These are phyloP conservation scores for Nigrospora oryzae DNA, from an alignment of 2,329 filamentous ascomycete genomes.

Conservation along the genomic window DNA sequence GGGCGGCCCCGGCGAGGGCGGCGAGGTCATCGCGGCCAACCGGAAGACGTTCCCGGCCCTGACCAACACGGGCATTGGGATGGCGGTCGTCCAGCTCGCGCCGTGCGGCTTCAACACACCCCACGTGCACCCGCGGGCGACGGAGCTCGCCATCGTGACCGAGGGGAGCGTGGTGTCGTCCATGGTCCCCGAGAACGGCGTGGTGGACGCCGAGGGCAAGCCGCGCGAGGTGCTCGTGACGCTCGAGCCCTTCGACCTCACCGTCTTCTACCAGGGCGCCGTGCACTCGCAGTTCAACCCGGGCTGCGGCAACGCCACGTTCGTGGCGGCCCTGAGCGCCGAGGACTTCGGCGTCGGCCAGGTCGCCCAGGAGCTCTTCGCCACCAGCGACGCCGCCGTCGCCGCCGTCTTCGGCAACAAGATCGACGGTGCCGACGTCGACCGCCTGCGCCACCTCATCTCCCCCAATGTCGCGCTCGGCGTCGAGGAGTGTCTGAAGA, in stretches of 20 bases:
- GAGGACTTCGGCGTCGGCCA: constrained; percentile 46
- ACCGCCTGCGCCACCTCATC: constrained; percentile 29
- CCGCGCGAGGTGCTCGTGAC: constrained; percentile 26
- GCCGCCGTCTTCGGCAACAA: constrained; percentile 35
- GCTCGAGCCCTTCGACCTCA: constrained; percentile 36
- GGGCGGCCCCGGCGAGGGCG: constrained; percentile 29
- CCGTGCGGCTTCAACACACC: constrained; percentile 49
- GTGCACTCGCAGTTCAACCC: constrained; percentile 50
- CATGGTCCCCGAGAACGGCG: constrained; percentile 45
- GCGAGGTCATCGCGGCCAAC: constrained; percentile 42
- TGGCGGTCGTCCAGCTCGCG: constrained; percentile 42
- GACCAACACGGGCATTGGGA: constrained; percentile 38
- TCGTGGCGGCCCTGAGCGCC: constrained; percentile 38
- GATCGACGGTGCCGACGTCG: constrained; percentile 34
- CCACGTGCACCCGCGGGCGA: constrained; percentile 44
- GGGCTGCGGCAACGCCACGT: constrained; percentile 38
- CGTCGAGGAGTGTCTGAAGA: constrained; percentile 42
- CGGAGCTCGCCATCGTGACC: constrained; percentile 44
- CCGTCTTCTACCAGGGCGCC: constrained; percentile 44
- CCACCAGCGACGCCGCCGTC: constrained; percentile 34
- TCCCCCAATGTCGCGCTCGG: constrained; percentile 42
- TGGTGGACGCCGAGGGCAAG: constrained; percentile 24
- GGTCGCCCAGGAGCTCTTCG: constrained; percentile 40
- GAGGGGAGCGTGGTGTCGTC: constrained; percentile 39
- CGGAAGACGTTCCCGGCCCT: constrained; percentile 49